phyloP scores from a whole-genome alignment of 2,329 filamentous ascomycete genomes.

The Apiospora rasikravindrae region DNA sequence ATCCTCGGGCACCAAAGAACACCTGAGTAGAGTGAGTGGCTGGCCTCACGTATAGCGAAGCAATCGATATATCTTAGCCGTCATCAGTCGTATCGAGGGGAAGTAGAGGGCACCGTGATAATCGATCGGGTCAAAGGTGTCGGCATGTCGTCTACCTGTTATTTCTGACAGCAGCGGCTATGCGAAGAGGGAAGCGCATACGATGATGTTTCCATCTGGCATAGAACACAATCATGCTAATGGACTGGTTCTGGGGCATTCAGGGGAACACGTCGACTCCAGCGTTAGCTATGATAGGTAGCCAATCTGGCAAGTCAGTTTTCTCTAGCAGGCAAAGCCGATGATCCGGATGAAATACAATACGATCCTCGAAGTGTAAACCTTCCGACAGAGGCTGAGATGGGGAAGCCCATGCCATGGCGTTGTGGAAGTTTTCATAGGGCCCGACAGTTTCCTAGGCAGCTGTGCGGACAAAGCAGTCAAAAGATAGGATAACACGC shows the following conservation, averaged over 20 bases:
- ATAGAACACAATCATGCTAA: not conserved
- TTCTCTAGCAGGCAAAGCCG: not conserved
- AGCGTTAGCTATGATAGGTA: not conserved
- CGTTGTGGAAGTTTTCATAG: not conserved
- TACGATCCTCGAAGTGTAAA: not conserved
- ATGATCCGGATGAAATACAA: not conserved
- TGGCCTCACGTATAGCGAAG: not conserved
- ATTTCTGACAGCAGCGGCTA: not conserved
- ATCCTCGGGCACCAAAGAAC: not conserved
- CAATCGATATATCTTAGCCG: not conserved
- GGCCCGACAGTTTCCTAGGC: not conserved
- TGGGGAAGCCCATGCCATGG: not conserved
- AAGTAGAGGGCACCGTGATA: not conserved
- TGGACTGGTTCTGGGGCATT: not conserved
- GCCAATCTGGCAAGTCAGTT: not conserved
- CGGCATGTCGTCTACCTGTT: not conserved
- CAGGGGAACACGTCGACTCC: not conserved
- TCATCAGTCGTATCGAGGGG: not conserved
- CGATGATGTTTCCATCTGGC: not conserved
- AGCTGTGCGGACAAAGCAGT: not conserved
- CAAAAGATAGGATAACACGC: not conserved
- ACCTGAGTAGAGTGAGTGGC: not conserved
- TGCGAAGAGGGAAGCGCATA: not conserved
- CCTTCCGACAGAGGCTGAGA: not conserved
- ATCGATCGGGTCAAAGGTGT: not conserved